Base-by-base conservation (phyloP, 192 early-diverging fungal genomes). In the Cladochytrium replicatum region DNA sequence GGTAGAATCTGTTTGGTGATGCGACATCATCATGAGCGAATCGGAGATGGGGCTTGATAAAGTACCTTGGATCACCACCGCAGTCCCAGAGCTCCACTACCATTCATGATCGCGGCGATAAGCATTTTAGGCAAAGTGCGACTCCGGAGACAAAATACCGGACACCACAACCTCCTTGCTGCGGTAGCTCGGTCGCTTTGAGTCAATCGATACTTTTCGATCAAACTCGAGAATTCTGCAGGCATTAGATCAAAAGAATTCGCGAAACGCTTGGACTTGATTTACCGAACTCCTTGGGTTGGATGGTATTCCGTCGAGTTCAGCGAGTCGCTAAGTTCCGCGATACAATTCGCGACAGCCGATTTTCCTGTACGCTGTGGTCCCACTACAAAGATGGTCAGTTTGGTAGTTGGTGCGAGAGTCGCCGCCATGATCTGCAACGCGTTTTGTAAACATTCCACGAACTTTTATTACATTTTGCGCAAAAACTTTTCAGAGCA, bases 51-150 rank as follows among this genome's bases (percentile, higher is more conserved):
- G 45, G 3, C 19, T 3, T 46, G 29, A 46, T 22, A 21, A 4
- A 4, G 4, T 56, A 61, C 45, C 43, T 42, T 26, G 58, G 48
- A 50, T 72, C 60, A 9, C 70, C 70, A 39, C 58, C 60, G 53
- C 70, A 72, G 48, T 72, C 70, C 70, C 70, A 72, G 27, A 66
- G 37, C 43, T 72, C 70, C 7, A 67, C 64, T 63, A 34, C 13
- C 13, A n/a, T n/a, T n/a, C n/a, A n/a, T n/a, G 13, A 37, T 13
- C 13, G 13, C 13, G 34, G 34, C 13, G 34, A 37, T 13, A 13
- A 37, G 17, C 13, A 37, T 37, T 37, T 37, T 13, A 37, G 34
- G 17, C 13, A 37, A 37, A 37, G 13, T 13, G 17, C 34, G 17
- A 37, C 13, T 37, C 17, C 13, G 17, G 34, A 13, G 34, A n/a